A percentile compares a stretch with the other conserved stretches of the same genome.
Evolutionary conservation across 2,329 filamentous ascomycete species (phyloP).

Genomic region (Elsinoe ampelina): DNA sequence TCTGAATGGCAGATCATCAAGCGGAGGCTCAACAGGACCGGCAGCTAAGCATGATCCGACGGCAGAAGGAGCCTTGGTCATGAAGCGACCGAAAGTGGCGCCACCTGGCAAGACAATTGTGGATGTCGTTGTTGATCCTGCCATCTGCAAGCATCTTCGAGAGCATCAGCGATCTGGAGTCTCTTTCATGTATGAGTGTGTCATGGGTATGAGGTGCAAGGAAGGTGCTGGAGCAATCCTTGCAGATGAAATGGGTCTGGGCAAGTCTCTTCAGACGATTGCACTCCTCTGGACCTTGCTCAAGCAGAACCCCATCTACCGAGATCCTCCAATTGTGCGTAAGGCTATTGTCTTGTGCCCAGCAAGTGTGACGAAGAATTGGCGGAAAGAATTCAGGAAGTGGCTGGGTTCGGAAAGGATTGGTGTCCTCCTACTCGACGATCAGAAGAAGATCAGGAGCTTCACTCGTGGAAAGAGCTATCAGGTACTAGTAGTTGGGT

Average conservation of each 20-base stretch:
- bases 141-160: conserved; percentile 52
- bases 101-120: conserved; percentile 57
- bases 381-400: conserved; percentile 63
- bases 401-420: conserved; percentile 64
- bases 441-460: conserved; percentile 53
- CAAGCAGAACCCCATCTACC: conserved; percentile 60
- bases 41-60: conserved; percentile 57
- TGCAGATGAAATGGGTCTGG: conserved; percentile 67
- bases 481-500: conserved; percentile 64
- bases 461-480: conserved; percentile 61
- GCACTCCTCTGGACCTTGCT: conserved; percentile 61
- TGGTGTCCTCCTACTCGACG: conserved; percentile 57
- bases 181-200: conserved; percentile 63
- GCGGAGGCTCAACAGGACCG: conserved; percentile 33
- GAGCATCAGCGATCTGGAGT: conserved; percentile 62
- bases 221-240: conserved; percentile 61
- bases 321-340: conserved; percentile 51
- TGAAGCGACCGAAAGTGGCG: conserved; percentile 50
- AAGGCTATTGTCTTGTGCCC: conserved; percentile 67
- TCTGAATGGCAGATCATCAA: conserved; percentile 31
- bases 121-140: conserved; percentile 63
- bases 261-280: conserved; percentile 66
- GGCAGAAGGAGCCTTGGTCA: conserved; percentile 52
- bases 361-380: conserved; percentile 62
- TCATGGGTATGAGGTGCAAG: conserved; percentile 61